Base-by-base conservation (phyloP, 257 asterid genomes). In the Gardenia jasminoides region DNA sequence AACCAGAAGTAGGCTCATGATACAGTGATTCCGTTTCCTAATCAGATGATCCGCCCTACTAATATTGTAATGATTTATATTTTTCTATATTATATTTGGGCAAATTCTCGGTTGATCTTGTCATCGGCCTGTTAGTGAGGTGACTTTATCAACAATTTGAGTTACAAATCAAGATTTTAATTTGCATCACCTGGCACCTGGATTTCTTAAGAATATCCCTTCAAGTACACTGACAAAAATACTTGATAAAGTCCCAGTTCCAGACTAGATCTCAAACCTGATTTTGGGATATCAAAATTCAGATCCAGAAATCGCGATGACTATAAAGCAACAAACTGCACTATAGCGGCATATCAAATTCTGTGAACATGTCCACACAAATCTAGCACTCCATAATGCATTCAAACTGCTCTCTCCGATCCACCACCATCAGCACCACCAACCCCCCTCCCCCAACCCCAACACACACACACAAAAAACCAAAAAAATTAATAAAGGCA, bases 211-310 rank as follows among this genome's bases (percentile, higher is more conserved):
- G 43, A 67, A 16, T 77, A 48, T 50, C 28, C 54, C 10, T 48
- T 41, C 5, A 61, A 76, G 70, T 65, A 65, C 75, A 72, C 68
- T 62, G 67, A 65, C 44, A n/a, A 70, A 70, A 81, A 16, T 12
- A 54, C 3, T 10, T 24, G 22, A 62, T 46, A 10, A 48, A 9
- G 24, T 48, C 50, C 56, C 78, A 44, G 64, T 36, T 52, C 12
- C 56, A 7, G 62, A 56, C 76, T 76, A 54, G 76, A 77, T 71
- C 81, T 75, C 71, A 39, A 5, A 19, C 50, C 31, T 15, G 30
- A 26, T 36, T 59, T 39, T 11, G n/a, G 19, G 46, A n/a, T 43
- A 64, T 52, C 26, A 19, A 10, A 68, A 24, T 54, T 65, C 64
- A 46, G 41, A 54, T 5, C 30, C 28, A 69, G 36, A 44, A 58